Percentiles rank a stretch among this genome's conserved stretches.
phyloP scores from a whole-genome alignment of 768 basidiomycete genomes.

The Lanmaoa pseudosensibilis region DNA sequence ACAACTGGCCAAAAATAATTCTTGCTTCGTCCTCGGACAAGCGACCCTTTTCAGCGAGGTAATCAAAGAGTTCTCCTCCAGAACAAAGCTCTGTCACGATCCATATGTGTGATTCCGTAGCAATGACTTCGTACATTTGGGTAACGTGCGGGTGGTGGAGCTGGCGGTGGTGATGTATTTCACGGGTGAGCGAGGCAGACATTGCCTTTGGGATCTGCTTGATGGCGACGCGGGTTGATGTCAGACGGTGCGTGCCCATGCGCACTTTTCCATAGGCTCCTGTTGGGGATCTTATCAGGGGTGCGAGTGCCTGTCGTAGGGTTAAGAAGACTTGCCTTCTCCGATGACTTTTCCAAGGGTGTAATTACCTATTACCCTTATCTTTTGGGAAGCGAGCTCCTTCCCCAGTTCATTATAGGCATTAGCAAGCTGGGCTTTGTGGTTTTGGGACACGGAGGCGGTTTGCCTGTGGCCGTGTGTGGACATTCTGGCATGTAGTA shows the following conservation, averaged over 20 bases:
- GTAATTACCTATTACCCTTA: conserved; percentile 93
- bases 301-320: conserved; percentile 9
- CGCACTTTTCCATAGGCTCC: conserved; percentile 96
- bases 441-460: conserved; percentile 65
- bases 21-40: conserved; percentile 81
- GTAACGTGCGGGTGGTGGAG: conserved; percentile 95
- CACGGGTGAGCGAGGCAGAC: conserved; percentile 88
- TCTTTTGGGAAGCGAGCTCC: conserved; percentile 87
- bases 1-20: conserved; percentile 92
- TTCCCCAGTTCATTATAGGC: conserved; percentile 98
- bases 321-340: conserved; percentile 63
- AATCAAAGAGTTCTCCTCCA: conserved; percentile 98
- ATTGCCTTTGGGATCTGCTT: conserved; percentile 97
- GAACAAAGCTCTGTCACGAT: conserved; percentile 96
- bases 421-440: conserved; percentile 86
- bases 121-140: conserved; percentile 96
- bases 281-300: conserved; percentile 37
- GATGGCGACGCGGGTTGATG: conserved; percentile 89
- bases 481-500: conserved; percentile 44
- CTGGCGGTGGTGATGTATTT: conserved; percentile 97
- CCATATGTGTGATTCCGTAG: conserved; percentile 94
- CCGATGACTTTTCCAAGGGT: conserved; percentile 92
- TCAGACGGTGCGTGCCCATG: conserved; percentile 90
- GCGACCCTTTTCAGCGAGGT: conserved; percentile 92
- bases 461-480: conserved; percentile 59